Evolutionary conservation across 345 rosid species (phyloP).

Genomic region (Citrus sp.): DNA sequence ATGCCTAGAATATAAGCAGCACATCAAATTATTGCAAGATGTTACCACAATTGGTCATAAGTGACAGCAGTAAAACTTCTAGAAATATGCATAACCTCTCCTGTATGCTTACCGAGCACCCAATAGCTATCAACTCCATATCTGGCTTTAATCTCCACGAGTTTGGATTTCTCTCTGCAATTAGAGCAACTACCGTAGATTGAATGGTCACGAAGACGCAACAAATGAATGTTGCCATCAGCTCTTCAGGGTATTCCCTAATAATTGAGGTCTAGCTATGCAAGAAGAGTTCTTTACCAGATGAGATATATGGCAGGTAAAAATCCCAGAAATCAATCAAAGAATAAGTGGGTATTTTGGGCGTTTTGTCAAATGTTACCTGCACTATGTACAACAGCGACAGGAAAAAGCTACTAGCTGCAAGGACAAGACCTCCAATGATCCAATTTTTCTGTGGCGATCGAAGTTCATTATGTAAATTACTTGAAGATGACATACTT

Average conservation of each 20-base stretch:
- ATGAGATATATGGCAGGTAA: not conserved
- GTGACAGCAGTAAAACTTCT: not conserved
- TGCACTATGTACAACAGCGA: not conserved
- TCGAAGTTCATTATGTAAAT: not conserved
- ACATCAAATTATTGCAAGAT: not conserved
- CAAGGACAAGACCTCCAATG: constrained; percentile 13
- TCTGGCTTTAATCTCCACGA: constrained; percentile 24
- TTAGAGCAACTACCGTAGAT: constrained; percentile 15
- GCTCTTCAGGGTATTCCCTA: constrained; percentile 20
- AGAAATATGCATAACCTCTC: not conserved
- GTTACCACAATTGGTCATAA: not conserved
- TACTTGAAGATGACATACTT: not conserved
- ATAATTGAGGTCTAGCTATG: constrained; percentile 17
- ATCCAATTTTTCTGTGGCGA: constrained; percentile 3
- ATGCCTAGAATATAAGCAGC: constrained; percentile 19
- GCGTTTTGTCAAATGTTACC: not conserved
- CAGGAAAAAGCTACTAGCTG: not conserved
- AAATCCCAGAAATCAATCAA: not conserved
- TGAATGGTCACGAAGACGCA: constrained; percentile 9
- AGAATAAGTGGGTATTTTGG: not conserved
- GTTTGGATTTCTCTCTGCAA: constrained; percentile 17
- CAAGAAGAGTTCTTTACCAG: not conserved
- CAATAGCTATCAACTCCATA: constrained; percentile 18
- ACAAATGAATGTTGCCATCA: constrained; percentile 15
- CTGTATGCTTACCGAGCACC: constrained; percentile 15